Conservation (phyloP, 768 basidiomycete genomes). For the Aureoboletus auriporus region DNA sequence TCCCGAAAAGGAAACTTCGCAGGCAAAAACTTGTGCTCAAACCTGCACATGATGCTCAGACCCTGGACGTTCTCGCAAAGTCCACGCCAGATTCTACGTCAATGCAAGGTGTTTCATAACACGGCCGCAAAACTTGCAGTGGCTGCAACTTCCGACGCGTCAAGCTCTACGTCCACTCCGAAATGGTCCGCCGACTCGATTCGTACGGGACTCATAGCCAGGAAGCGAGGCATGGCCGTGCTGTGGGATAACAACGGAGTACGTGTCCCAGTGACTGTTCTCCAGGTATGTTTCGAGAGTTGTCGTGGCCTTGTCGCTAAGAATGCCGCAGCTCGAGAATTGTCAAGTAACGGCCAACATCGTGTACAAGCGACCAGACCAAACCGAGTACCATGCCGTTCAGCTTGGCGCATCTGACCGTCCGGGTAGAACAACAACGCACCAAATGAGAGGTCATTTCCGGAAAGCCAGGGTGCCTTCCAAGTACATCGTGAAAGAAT, state of each 20-base stretch:
- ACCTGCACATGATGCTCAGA: conserved; percentile 42
- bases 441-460: conserved; percentile 89
- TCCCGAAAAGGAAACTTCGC: conserved; percentile 18
- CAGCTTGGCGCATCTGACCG: conserved; percentile 86
- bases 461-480: conserved; percentile 73
- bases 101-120: conserved; percentile 41
- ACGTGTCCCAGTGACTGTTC: conserved; percentile 85
- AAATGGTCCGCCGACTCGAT: conserved; percentile 86
- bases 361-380: conserved; percentile 56
- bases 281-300: conserved; percentile 63
- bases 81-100: conserved; percentile 29
- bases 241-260: conserved; percentile 91
- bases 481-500: conserved; percentile 85
- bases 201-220: conserved; percentile 88
- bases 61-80: conserved; percentile 44
- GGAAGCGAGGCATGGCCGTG: conserved; percentile 93
- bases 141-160: conserved; percentile 13
- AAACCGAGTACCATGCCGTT: conserved; percentile 83
- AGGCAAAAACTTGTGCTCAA: conserved; percentile 7
- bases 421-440: conserved; percentile 64
- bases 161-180: conserved; percentile 26
- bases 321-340: conserved; percentile 61
- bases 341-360: conserved; percentile 87
- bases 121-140: conserved; percentile 34
- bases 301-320: conserved; percentile 10